Percentiles rank a stretch among this genome's conserved stretches.
Conservation (phyloP, 2,329 filamentous ascomycete genomes). For the Periconia macrospinosa region DNA sequence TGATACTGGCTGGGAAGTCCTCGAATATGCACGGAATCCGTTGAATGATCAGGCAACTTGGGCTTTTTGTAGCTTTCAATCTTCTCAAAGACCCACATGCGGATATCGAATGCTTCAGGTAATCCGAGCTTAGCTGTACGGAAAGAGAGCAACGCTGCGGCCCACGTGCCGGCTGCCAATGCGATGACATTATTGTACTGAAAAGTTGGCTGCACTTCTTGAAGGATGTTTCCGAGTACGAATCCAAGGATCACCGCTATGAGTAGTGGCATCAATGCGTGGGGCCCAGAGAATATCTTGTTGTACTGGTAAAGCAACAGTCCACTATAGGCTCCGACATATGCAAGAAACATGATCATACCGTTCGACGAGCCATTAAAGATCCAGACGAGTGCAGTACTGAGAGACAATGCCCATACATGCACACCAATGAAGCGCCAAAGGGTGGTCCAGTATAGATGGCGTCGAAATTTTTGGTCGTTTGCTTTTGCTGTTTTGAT, state of each 20-base stretch:
- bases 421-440: slow-evolving; percentile 55
- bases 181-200: slow-evolving; percentile 52
- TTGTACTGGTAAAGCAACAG: slow-evolving; percentile 55
- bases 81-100: slow-evolving; percentile 31
- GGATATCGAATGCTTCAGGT: slow-evolving; percentile 38
- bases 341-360: slow-evolving; percentile 54
- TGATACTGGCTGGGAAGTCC: slow-evolving; percentile 20
- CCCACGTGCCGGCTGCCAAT: slow-evolving; percentile 56
- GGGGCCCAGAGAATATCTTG: slow-evolving; percentile 55
- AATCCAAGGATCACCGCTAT: slow-evolving; percentile 52
- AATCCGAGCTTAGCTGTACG: slow-evolving; percentile 53
- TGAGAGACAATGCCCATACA: slow-evolving; percentile 56
- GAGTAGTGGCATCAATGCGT: slow-evolving; percentile 52
- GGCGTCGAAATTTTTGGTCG: slow-evolving; percentile 50
- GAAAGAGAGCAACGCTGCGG: slow-evolving; percentile 53
- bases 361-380: slow-evolving; percentile 49
- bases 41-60: slow-evolving; percentile 16
- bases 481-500: slow-evolving; percentile 50
- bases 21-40: slow-evolving; percentile 26
- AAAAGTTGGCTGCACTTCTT: slow-evolving; percentile 43
- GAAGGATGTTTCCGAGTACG: slow-evolving; percentile 50
- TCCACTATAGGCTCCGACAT: slow-evolving; percentile 55
- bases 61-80: slow-evolving; percentile 15
- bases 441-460: slow-evolving; percentile 56
- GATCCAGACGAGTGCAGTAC: slow-evolving; percentile 55